phyloP scores from a whole-genome alignment of 2,329 filamentous ascomycete genomes.

The Thyridium curvatum region DNA sequence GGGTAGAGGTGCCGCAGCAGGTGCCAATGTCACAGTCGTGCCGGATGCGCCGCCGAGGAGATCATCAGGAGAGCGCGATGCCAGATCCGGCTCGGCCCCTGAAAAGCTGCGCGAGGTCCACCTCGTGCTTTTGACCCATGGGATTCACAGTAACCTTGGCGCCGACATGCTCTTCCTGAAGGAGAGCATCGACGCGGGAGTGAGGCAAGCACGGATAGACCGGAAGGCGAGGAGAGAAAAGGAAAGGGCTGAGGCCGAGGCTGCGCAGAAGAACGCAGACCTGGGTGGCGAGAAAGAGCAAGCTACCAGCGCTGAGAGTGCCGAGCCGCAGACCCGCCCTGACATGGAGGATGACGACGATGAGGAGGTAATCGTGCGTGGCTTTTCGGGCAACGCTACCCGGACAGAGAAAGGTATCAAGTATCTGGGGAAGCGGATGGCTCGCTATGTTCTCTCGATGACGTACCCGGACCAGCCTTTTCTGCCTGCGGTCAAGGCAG shows the following conservation, averaged over 20 bases:
- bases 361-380: slow-evolving; percentile 82
- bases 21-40: too few relatives aligned
- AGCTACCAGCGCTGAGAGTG: slow-evolving; percentile 1
- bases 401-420: slow-evolving; percentile 94
- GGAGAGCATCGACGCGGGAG: slow-evolving; percentile 87
- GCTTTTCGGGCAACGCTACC: slow-evolving; percentile 83
- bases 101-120: slow-evolving; percentile 72
- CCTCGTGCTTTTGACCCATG: slow-evolving; percentile 87
- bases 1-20: too few relatives aligned
- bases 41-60: too few relatives aligned
- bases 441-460: slow-evolving; percentile 81
- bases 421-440: slow-evolving; percentile 89
- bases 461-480: slow-evolving; percentile 94
- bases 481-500: slow-evolving; percentile 55
- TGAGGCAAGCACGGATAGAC: slow-evolving; percentile 66
- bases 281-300: slow-evolving; percentile 4
- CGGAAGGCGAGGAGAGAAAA: slow-evolving; percentile 53
- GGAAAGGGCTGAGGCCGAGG: slow-evolving; percentile 37
- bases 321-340: not conserved
- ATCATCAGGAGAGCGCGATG: slow-evolving; percentile 8
- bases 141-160: slow-evolving; percentile 89
- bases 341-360: slow-evolving; percentile 48
- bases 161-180: slow-evolving; percentile 97
- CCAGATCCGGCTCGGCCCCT: slow-evolving; percentile 11
- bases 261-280: slow-evolving; percentile 7